Percentiles rank a stretch among this genome's conserved stretches.
phyloP scores from a whole-genome alignment of 805 yeast genomes.

The Maudiozyma barnettii region DNA sequence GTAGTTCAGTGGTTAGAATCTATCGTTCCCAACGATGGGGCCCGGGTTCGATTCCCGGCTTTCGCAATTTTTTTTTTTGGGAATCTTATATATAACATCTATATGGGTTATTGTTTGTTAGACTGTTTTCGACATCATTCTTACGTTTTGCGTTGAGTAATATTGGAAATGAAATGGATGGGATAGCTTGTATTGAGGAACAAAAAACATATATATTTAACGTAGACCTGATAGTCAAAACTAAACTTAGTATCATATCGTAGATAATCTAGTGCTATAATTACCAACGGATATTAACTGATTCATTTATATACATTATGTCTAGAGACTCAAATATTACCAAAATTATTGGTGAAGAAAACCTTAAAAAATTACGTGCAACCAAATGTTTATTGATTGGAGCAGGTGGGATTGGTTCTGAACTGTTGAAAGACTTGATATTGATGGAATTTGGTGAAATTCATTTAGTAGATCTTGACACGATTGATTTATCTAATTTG shows the following conservation, averaged over 20 bases:
- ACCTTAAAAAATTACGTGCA: constrained; percentile 18
- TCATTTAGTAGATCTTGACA: constrained; percentile 89
- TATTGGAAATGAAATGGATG: not conserved
- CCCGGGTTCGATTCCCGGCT: constrained; percentile 30
- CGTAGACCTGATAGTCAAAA: too few species aligned
- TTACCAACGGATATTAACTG: too few species aligned
- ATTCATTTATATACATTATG: constrained; percentile 6
- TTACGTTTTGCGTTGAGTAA: not conserved
- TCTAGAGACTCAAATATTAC: constrained; percentile 16
- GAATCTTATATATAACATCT: too few species aligned
- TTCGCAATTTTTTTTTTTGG: constrained; percentile 12
- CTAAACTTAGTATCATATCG: too few species aligned
- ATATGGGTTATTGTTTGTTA: not conserved
- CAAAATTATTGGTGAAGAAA: constrained; percentile 22
- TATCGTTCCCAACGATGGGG: constrained; percentile 27
- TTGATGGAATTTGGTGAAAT: constrained; percentile 77
- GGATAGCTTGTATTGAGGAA: too few species aligned
- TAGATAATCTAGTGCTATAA: too few species aligned
- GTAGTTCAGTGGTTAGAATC: constrained; percentile 27
- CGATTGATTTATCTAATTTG: constrained; percentile 84
- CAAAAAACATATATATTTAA: too few species aligned
- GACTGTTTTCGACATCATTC: not conserved
- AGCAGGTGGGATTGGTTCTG: constrained; percentile 97
- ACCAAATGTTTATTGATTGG: constrained; percentile 75
- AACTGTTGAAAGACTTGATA: constrained; percentile 69